These are phyloP conservation scores for Neoboletus brunneissimus DNA, from an alignment of 768 basidiomycete genomes.

Conservation along the genomic window DNA sequence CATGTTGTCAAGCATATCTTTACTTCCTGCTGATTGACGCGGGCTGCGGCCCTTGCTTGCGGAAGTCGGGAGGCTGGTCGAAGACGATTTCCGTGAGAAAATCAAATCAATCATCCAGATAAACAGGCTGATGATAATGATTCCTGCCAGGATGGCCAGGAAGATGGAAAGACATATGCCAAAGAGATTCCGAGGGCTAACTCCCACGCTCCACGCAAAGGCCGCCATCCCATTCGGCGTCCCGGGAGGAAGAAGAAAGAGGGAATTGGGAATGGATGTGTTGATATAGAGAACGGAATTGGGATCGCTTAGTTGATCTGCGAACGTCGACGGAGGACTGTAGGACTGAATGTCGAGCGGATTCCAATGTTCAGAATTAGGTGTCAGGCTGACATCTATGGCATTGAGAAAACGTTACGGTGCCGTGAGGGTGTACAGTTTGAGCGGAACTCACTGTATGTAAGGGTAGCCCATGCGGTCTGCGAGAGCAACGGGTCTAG, in stretches of 20 bases:
- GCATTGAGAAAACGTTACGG: conserved; percentile 4
- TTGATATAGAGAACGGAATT: conserved; percentile 79
- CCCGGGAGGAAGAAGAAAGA: conserved; percentile 68
- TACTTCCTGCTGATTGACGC: conserved; percentile 44
- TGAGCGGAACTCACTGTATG: conserved; percentile 55
- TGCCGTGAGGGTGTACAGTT: conserved; percentile 9
- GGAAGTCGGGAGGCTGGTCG: conserved; percentile 17
- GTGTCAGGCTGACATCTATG: conserved; percentile 71
- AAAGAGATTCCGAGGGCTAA: conserved; percentile 81
- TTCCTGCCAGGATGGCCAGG: conserved; percentile 69
- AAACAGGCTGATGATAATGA: conserved; percentile 64
- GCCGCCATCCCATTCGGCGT: conserved; percentile 67
- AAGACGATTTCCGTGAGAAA: conserved; percentile 28
- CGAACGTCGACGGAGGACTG: conserved; percentile 67
- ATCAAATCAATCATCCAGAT: conserved; percentile 72
- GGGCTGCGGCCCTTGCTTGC: conserved; percentile 35
- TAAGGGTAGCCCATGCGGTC: conserved; percentile 83
- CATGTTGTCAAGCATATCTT: conserved; percentile 46
- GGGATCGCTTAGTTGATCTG: conserved; percentile 67
- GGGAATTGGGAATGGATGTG: conserved; percentile 58
- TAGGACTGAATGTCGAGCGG: conserved; percentile 57
- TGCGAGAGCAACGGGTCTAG: conserved; percentile 88
- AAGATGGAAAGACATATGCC: conserved; percentile 80
- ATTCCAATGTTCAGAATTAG: conserved; percentile 60
- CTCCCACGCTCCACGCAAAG: conserved; percentile 81